Conservation (phyloP, 306 rosid genomes). For the Psophocarpus tetragonolobus region DNA sequence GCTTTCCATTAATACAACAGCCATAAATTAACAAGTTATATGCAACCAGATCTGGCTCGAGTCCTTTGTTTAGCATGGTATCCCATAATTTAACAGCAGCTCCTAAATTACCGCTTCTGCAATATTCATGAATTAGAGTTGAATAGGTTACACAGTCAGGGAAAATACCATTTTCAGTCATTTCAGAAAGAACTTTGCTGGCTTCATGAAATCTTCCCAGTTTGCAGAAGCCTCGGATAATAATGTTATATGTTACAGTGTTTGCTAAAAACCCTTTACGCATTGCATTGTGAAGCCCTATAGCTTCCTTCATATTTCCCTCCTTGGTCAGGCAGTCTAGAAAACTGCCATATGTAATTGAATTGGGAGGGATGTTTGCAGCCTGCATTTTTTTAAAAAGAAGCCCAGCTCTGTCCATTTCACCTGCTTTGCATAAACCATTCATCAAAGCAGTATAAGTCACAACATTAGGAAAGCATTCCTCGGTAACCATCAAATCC, state of each 20-base stretch:
- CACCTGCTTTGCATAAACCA: conserved; percentile 83
- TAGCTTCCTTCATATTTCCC: conserved; percentile 79
- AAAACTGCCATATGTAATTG: conserved; percentile 77
- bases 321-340: conserved; percentile 68
- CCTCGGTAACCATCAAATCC: conserved; percentile 79
- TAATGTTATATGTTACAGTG: conserved; percentile 77
- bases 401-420: conserved; percentile 62
- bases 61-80: conserved; percentile 72
- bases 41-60: conserved; percentile 76
- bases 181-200: conserved; percentile 58
- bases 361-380: conserved; percentile 58
- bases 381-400: conserved; percentile 65
- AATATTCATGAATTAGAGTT: conserved; percentile 73
- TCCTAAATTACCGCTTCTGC: conserved; percentile 65
- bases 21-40: conserved; percentile 79
- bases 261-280: conserved; percentile 64
- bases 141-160: conserved; percentile 90
- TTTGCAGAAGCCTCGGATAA: conserved; percentile 83
- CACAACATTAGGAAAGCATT: conserved; percentile 74
- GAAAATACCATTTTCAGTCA: conserved; percentile 63
- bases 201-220: conserved; percentile 78
- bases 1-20: conserved; percentile 79
- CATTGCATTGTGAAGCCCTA: conserved; percentile 73
- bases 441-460: conserved; percentile 82
- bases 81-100: conserved; percentile 78